Conservation (phyloP, 805 yeast genomes). For the Starmerella stigmatis region DNA sequence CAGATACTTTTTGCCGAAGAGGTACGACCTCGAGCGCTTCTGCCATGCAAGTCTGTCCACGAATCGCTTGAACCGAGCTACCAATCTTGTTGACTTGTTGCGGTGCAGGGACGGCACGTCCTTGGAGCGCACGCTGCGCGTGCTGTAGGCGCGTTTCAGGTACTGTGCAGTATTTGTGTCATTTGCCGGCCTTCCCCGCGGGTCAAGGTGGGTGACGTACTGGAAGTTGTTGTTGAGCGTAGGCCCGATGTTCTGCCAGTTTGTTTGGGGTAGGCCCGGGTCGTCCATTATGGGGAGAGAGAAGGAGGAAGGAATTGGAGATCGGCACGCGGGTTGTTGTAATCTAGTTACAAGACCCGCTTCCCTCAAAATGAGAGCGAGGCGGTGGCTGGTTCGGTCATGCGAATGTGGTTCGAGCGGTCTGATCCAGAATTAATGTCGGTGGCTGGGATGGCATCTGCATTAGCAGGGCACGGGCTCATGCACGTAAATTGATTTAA, state of each 20-base stretch:
- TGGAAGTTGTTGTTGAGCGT: slow-evolving; percentile 10
- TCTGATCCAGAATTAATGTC: neutral
- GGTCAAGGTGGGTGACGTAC: slow-evolving; percentile 12
- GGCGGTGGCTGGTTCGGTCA: neutral
- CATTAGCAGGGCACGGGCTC: neutral
- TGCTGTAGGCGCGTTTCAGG: slow-evolving; percentile 2
- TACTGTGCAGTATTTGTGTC: neutral
- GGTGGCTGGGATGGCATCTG: slow-evolving; percentile 2
- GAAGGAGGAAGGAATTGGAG: no score
- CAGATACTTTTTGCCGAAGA: slow-evolving; percentile 14
- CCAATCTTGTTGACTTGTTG: slow-evolving; percentile 13
- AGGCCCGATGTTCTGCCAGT: slow-evolving; percentile 19
- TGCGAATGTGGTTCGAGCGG: neutral
- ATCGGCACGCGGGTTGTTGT: no score
- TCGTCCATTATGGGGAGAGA: neutral
- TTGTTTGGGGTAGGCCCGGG: neutral
- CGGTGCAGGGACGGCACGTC: slow-evolving; percentile 12
- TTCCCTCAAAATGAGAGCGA: no score
- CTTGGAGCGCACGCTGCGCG: neutral
- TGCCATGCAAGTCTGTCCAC: slow-evolving; percentile 15
- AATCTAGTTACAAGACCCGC: no score
- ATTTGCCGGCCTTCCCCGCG: neutral
- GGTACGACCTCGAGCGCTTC: slow-evolving; percentile 10
- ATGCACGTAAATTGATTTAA: slow-evolving; percentile 1
- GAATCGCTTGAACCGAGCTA: slow-evolving; percentile 11